Evolutionary conservation across 2,329 filamentous ascomycete species (phyloP).

Genomic region (Epichloe brachyelytri): DNA sequence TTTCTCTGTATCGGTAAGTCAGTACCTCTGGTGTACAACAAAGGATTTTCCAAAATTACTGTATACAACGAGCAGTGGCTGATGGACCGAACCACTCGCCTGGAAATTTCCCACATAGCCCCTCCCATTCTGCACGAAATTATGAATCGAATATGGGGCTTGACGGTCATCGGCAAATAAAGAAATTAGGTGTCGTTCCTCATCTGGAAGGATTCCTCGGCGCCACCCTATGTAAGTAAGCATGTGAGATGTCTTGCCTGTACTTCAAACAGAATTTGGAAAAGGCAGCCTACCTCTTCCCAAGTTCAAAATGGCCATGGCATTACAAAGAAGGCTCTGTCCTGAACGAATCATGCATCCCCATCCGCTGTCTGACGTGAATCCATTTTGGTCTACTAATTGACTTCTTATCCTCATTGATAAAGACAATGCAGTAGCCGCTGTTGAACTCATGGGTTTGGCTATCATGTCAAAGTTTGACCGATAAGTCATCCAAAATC

Average conservation of each 20-base stretch:
- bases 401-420: slow-evolving; percentile 73
- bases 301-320: slow-evolving; percentile 57
- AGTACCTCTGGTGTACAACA: background rate
- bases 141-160: slow-evolving; percentile 89
- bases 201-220: slow-evolving; percentile 38
- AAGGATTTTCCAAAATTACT: slow-evolving; percentile 41
- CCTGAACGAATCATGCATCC: slow-evolving; percentile 98
- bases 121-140: slow-evolving; percentile 83
- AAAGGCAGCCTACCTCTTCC: slow-evolving; percentile 55
- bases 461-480: slow-evolving; percentile 75
- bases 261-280: background rate
- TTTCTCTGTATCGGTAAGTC: slow-evolving; percentile 40
- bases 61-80: slow-evolving; percentile 84
- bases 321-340: slow-evolving; percentile 83
- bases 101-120: slow-evolving; percentile 82
- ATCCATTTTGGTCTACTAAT: slow-evolving; percentile 65
- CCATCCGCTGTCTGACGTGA: slow-evolving; percentile 91
- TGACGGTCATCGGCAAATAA: slow-evolving; percentile 77
- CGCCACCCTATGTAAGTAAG: slow-evolving; percentile 52
- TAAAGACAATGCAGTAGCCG: slow-evolving; percentile 61
- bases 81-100: slow-evolving; percentile 99
- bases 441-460: slow-evolving; percentile 62
- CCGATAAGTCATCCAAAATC: slow-evolving; percentile 93
- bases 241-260: slow-evolving; percentile 1
- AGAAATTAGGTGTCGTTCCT: slow-evolving; percentile 60